These are phyloP conservation scores for Pythium dissimile DNA, from an alignment of 352 stramenopile species.

Conservation along the genomic window DNA sequence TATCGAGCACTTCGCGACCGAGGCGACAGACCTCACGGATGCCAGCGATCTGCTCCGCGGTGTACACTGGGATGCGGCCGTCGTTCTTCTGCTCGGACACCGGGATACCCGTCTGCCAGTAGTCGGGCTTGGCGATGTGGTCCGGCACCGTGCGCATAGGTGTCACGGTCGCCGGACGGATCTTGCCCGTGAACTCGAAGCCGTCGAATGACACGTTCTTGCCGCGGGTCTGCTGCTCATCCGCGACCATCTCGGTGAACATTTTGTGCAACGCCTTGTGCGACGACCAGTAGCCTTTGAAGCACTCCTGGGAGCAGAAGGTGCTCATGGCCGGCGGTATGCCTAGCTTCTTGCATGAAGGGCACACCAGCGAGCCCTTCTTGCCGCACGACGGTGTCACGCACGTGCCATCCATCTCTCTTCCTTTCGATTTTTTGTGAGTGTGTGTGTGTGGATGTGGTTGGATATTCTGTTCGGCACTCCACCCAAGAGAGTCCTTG, in stretches of 20 bases:
- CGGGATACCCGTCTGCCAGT: constrained; percentile 83
- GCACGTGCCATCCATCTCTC: constrained; percentile 29
- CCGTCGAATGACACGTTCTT: constrained; percentile 41
- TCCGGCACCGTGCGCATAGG: constrained; percentile 71
- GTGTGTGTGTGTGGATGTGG: neutral
- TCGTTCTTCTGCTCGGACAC: constrained; percentile 62
- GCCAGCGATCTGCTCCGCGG: constrained; percentile 89
- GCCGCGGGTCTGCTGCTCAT: constrained; percentile 35
- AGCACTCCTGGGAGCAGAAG: constrained; percentile 95
- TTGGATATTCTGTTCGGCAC: no score
- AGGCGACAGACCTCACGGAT: constrained; percentile 89
- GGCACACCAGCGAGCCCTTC: constrained; percentile 82
- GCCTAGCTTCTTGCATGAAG: constrained; percentile 90
- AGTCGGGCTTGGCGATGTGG: constrained; percentile 86
- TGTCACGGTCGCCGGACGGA: constrained; percentile 83
- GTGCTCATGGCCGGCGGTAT: constrained; percentile 81
- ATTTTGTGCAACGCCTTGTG: constrained; percentile 97
- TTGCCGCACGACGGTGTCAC: constrained; percentile 78
- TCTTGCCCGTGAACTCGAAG: constrained; percentile 80
- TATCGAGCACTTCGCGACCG: constrained; percentile 94
- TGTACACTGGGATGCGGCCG: constrained; percentile 93
- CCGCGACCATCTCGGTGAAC: constrained; percentile 81
- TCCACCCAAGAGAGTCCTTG: no score
- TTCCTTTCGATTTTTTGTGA: neutral
- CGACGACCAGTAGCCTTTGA: constrained; percentile 93